A percentile compares a stretch with the other conserved stretches of the same genome.
phyloP scores from a whole-genome alignment of 768 basidiomycete genomes.

The Serpula lacrymans region DNA sequence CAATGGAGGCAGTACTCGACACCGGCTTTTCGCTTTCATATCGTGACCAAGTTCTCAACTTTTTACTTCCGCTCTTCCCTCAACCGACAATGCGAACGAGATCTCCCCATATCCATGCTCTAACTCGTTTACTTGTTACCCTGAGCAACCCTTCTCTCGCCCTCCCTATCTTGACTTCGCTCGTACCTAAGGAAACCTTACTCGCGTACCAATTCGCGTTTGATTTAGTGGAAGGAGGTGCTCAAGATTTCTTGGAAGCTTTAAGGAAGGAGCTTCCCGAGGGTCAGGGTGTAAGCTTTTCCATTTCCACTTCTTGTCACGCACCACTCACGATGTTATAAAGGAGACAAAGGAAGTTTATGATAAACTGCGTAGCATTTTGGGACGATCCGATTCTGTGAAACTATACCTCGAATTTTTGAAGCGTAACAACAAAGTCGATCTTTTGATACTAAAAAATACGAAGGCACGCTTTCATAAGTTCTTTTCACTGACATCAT shows the following conservation, averaged over 20 bases:
- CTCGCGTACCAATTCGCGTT: constrained; percentile 95
- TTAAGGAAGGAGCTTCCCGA: constrained; percentile 67
- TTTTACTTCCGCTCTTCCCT: constrained; percentile 85
- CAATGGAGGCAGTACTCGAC: constrained; percentile 89
- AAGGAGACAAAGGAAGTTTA: constrained; percentile 62
- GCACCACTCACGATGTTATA: constrained; percentile 9
- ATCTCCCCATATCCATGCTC: constrained; percentile 71
- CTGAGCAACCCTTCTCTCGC: constrained; percentile 80
- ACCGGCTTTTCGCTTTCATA: constrained; percentile 85
- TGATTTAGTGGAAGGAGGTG: constrained; percentile 90
- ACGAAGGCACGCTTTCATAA: constrained; percentile 61
- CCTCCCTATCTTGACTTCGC: constrained; percentile 64
- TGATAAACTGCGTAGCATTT: constrained; percentile 75
- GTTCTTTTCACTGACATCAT: neutral
- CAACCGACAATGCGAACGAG: constrained; percentile 65
- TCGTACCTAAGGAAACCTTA: constrained; percentile 68
- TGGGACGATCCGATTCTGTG: constrained; percentile 89
- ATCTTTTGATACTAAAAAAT: constrained; percentile 86
- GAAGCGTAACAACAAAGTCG: constrained; percentile 89
- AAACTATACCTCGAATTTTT: constrained; percentile 95
- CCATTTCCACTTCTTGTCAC: neutral
- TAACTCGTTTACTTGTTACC: constrained; percentile 89
- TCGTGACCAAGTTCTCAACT: constrained; percentile 76
- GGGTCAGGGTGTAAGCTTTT: constrained; percentile 53
- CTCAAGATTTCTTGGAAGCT: constrained; percentile 86